These are phyloP conservation scores for Coix lacrymajobi DNA, from an alignment of 176 grass and related monocot species.

Conservation along the genomic window DNA sequence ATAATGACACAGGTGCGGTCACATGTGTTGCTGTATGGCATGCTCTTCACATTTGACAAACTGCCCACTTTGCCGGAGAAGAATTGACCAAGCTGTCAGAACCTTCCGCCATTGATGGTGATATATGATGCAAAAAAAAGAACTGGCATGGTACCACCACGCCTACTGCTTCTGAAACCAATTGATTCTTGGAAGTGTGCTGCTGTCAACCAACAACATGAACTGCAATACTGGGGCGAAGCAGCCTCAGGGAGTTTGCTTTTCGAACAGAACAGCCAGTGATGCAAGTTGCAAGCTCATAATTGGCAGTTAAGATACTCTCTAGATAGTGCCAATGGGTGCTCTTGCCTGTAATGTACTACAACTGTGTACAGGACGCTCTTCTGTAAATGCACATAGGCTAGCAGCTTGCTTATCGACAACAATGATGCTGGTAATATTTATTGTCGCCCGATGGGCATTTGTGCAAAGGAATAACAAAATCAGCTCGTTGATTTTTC, in stretches of 20 bases:
- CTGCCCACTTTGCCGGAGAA: constrained; percentile 89
- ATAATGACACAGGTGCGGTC: constrained; percentile 74
- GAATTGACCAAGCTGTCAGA: constrained; percentile 82
- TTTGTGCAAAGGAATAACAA: not conserved
- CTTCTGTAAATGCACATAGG: constrained; percentile 25
- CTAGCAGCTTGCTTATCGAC: not conserved
- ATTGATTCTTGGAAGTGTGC: not conserved
- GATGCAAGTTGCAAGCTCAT: not conserved
- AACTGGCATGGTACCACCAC: not conserved
- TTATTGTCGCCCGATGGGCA: not conserved
- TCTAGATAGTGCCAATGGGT: not conserved
- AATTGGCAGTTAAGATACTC: not conserved
- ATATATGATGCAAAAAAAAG: not conserved
- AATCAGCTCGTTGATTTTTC: not conserved
- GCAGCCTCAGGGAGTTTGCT: not conserved
- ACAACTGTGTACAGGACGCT: constrained; percentile 17
- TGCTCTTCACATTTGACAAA: constrained; percentile 76
- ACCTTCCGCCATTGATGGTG: constrained; percentile 71
- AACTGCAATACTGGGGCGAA: not conserved
- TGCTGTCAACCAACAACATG: not conserved
- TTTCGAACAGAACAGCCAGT: not conserved
- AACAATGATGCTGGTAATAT: not conserved
- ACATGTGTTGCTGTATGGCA: constrained; percentile 92
- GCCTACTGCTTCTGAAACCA: not conserved
- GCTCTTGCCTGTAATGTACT: constrained; percentile 20